Evolutionary conservation across 176 grass and related monocot species (phyloP).

Genomic region (Cymbopogon citratus): DNA sequence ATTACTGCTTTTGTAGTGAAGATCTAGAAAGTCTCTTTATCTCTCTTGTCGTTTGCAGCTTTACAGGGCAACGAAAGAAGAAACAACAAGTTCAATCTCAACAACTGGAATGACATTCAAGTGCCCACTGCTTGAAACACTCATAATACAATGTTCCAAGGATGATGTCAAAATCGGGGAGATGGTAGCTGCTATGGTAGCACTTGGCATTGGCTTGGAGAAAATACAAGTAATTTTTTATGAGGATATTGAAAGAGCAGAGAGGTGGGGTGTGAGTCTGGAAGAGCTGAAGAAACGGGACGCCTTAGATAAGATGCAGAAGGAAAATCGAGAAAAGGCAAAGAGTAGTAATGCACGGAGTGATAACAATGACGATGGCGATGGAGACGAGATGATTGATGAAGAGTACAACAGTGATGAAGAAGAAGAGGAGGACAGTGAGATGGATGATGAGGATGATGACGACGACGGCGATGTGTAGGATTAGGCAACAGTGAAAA

Average conservation of each 20-base stretch:
- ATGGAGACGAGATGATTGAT: background rate
- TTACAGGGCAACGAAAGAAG: background rate
- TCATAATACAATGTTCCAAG: constrained; percentile 16
- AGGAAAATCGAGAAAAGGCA: background rate
- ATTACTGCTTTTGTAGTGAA: background rate
- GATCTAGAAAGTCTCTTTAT: background rate
- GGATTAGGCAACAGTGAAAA: background rate
- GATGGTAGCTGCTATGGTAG: constrained; percentile 4
- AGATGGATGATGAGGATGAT: too few relatives aligned
- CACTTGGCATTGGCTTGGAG: background rate
- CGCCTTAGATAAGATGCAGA: background rate
- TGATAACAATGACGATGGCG: background rate
- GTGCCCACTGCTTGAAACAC: constrained; percentile 21
- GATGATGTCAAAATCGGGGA: background rate
- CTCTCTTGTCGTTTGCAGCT: background rate
- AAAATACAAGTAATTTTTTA: background rate
- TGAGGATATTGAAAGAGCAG: background rate
- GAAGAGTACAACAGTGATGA: background rate
- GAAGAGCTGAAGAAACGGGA: background rate
- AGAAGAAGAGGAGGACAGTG: too few relatives aligned
- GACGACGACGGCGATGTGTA: too few relatives aligned
- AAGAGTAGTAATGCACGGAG: background rate
- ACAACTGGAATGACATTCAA: background rate
- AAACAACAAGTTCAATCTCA: background rate
- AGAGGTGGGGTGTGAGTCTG: background rate